These are phyloP conservation scores for Ascocoryne sarcoides DNA, from an alignment of 2,329 filamentous ascomycete genomes.

Conservation along the genomic window DNA sequence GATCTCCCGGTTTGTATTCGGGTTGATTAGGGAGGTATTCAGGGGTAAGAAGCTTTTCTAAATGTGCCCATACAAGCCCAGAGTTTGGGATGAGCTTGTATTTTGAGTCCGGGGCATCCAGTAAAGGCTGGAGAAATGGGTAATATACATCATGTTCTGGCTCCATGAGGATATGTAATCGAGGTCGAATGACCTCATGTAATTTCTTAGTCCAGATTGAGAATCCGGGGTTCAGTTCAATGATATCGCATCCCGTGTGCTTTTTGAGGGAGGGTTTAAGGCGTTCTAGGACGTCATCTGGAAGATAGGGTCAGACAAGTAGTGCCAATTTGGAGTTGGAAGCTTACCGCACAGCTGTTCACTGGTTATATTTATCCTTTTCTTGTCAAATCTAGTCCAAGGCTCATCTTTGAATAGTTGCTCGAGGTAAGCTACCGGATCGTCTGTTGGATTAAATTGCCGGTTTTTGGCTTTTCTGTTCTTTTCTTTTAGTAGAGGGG, in stretches of 20 bases:
- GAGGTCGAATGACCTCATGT: conserved; percentile 65
- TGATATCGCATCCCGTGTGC: conserved; percentile 70
- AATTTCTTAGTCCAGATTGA: conserved; percentile 74
- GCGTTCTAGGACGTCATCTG: conserved; percentile 43
- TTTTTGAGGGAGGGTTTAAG: conserved; percentile 59
- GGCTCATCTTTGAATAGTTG: too few species aligned
- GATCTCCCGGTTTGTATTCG: conserved; percentile 27
- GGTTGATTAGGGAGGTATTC: conserved; percentile 47
- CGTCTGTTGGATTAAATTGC: too few species aligned
- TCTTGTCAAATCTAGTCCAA: too few species aligned
- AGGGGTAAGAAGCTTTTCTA: conserved; percentile 43
- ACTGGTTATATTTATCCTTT: conserved; percentile 45
- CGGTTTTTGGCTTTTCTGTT: too few species aligned
- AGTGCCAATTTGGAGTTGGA: background rate
- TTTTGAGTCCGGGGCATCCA: conserved; percentile 37
- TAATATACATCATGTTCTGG: conserved; percentile 50
- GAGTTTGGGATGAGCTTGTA: conserved; percentile 45
- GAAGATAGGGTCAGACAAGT: conserved; percentile 4
- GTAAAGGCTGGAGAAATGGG: conserved; percentile 51
- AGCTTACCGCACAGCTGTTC: conserved; percentile 37
- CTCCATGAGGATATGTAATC: conserved; percentile 78
- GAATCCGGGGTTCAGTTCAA: conserved; percentile 77
- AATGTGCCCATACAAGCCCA: conserved; percentile 51
- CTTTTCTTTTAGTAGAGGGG: too few species aligned
- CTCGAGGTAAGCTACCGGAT: too few species aligned